A percentile compares a stretch with the other conserved stretches of the same genome.
phyloP scores from a whole-genome alignment of 148 eudicot species.

The Vaccinium vitisidaea region DNA sequence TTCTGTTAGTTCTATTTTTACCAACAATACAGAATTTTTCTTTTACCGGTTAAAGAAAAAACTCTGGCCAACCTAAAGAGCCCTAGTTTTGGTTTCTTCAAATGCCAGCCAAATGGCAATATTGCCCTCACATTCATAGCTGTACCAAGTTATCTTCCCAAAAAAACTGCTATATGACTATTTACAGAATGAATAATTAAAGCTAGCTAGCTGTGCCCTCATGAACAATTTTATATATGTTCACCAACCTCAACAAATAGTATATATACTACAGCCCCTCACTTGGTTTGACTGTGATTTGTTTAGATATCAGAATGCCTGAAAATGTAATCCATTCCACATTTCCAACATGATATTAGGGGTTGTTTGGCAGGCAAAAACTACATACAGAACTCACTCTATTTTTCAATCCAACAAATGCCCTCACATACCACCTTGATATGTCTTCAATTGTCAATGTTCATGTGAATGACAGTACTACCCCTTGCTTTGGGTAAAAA shows the following conservation, averaged over 20 bases:
- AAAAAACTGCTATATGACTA: neutral
- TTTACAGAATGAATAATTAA: neutral
- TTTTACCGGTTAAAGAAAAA: too few relatives aligned
- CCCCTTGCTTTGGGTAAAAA: too few relatives aligned
- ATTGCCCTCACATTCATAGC: neutral
- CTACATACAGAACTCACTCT: neutral
- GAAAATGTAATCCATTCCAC: neutral
- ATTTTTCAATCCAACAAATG: neutral
- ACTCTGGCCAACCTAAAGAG: neutral
- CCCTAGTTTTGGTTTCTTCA: neutral
- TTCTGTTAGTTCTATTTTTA: too few relatives aligned
- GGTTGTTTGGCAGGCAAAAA: neutral
- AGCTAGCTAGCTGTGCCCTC: neutral
- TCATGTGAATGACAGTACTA: neutral
- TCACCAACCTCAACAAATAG: neutral
- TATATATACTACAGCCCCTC: neutral
- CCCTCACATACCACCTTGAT: neutral
- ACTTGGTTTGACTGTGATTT: conserved; percentile 2
- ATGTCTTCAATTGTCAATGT: neutral
- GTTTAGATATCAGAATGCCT: neutral
- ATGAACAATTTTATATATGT: neutral
- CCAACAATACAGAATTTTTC: too few relatives aligned
- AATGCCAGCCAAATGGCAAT: neutral
- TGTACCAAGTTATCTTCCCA: neutral
- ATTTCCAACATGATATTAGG: neutral